phyloP scores from a whole-genome alignment of 208 protist genomes.

The Naegleria gruberi region DNA sequence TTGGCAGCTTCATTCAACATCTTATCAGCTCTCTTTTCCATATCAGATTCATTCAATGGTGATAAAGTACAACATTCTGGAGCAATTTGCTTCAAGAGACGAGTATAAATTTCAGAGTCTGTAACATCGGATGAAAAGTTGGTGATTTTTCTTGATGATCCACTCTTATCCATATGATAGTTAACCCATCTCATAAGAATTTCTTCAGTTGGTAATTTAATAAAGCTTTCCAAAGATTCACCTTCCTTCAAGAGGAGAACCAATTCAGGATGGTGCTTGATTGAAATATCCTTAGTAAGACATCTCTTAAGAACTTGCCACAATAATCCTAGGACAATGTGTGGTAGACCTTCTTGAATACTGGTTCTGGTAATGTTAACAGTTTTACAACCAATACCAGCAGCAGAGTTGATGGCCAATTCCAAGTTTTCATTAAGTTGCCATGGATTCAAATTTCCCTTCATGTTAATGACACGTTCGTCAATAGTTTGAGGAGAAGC shows the following conservation, averaged over 20 bases:
- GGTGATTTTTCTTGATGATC: slow-evolving; percentile 36
- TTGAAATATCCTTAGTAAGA: slow-evolving; percentile 52
- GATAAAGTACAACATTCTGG: slow-evolving; percentile 30
- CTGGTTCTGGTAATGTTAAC: slow-evolving; percentile 67
- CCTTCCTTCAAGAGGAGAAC: slow-evolving; percentile 55
- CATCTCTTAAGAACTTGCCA: slow-evolving; percentile 73
- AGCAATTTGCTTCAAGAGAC: slow-evolving; percentile 62
- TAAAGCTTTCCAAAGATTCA: slow-evolving; percentile 56
- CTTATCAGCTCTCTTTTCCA: slow-evolving; percentile 42
- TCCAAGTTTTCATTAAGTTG: slow-evolving; percentile 61
- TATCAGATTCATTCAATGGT: slow-evolving; percentile 46
- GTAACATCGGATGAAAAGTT: slow-evolving; percentile 68
- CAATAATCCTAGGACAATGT: slow-evolving; percentile 64
- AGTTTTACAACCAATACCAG: slow-evolving; percentile 63
- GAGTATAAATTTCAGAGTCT: slow-evolving; percentile 34
- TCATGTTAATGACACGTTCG: slow-evolving; percentile 60
- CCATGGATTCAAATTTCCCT: slow-evolving; percentile 34
- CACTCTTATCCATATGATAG: slow-evolving; percentile 59
- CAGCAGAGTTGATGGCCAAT: slow-evolving; percentile 60
- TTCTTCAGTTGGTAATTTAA: slow-evolving; percentile 52
- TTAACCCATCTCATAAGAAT: slow-evolving; percentile 72
- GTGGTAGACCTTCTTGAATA: slow-evolving; percentile 42
- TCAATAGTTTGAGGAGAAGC: slow-evolving; percentile 64
- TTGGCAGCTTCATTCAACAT: slow-evolving; percentile 66
- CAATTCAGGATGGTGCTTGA: slow-evolving; percentile 60